Base-by-base conservation (phyloP, 148 eudicot genomes). In the Hydrangea macrophylla region DNA sequence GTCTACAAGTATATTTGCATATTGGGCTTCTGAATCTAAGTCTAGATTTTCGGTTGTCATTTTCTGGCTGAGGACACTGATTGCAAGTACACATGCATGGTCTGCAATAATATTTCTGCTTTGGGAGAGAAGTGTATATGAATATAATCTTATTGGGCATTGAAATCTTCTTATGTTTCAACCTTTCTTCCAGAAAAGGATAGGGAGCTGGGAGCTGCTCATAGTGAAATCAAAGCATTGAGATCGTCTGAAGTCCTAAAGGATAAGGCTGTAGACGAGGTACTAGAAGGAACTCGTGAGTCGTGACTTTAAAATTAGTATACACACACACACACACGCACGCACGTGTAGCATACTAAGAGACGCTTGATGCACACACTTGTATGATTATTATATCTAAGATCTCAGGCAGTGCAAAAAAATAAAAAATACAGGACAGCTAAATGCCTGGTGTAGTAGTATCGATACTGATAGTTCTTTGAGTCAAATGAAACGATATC, bases 191-290 rank as follows among this genome's bases (percentile, higher is more conserved):
- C 84, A 93, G 98, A 88, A 62, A 90, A 85, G 82, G 89, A 86
- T 9, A 70, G 81, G 58, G 90, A 88, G 75, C 31, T 90, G 73
- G 85, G 81, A 32, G 68, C 35, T 15, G 88, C 97, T 76, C 91
- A 82, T 23, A 79, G 67, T 61, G 90, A 90, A 78, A 87, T 90
- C 75, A 89, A 88, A 84, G 91, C 87, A 42, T 68, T 88, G 55
- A 81, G 77, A 81, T 78, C 82, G 45, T 74, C 84, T 45, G 87
- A 90, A 62, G 76, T 70, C 40, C 79, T 77, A 37, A 88, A 88
- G 80, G 90, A 84, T 64, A 94, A 89, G 78, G 96, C 97, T 51
- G 58, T 94, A 23, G 89, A 84, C 56, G 87, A 94, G 97, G 99
- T 94, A 79, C 15, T 6, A 32, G 31, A 0, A 24, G 30, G 13